Evolutionary conservation across 345 rosid species (phyloP), one percentile per base, ranked within the genome.

Genomic region (Salix suchowensis): DNA sequence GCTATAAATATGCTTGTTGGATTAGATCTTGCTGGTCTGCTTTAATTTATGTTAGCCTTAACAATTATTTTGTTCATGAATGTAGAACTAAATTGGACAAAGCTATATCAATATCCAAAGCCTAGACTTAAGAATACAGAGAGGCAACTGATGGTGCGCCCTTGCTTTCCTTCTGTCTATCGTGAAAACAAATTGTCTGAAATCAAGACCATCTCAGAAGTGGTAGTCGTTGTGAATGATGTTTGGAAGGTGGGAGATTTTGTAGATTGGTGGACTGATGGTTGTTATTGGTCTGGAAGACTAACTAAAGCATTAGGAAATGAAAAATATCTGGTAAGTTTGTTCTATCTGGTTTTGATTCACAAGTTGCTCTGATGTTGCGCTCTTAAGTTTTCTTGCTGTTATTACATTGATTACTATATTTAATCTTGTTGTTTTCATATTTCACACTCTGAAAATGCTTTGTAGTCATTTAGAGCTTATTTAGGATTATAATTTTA

Each of bases 221-320:
- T 75, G 61, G 77, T 75, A 13, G 91, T 89, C 44, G 32, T 82
- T 39, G 81, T 77, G 73, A 83, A 77, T 80, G 87, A 85, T 79
- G 74, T 13, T 16, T 89, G 89, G 90, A 80, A 79, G 83, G 90
- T 86, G 71, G 93, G 93, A 50, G 92, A 89, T 83, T 79, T 87
- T 79, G 92, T 91, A 44, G 96, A 91, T 79, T 91, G 93, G 96
- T 87, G 87, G 86, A n/a, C 71, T 67, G 84, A 78, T 78, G 65
- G 30, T 48, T 88, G 91, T 81, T 88, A 76, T 82, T 91, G 96
- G 93, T 84, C 91, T 68, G 93, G 90, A 66, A 83, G 64, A 28
- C 32, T 91, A 64, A 82, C 76, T 6, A 74, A 84, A 79, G 75
- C 50, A 28, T 61, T 89, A 70, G 84, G 58, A 64, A 66, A 82